Base-by-base conservation (phyloP, 1,284 basidiomycete genomes). In the Cutaneotrichosporon sp. region DNA sequence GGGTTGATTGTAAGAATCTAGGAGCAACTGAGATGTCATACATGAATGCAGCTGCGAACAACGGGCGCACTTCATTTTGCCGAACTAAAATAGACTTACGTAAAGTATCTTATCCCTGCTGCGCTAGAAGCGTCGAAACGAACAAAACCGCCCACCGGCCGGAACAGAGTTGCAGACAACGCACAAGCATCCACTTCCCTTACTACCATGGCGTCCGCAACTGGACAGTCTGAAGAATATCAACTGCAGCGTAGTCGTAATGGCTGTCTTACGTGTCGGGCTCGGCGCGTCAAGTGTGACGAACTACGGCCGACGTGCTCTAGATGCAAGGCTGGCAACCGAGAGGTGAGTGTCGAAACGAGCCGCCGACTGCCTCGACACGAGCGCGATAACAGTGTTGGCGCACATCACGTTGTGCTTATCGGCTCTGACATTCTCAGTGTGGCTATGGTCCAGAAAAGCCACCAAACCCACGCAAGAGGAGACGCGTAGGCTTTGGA, bases 231-330 rank as follows among this genome's bases (percentile, higher is more conserved):
- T 17, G 54, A 55, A 21, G 51, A 53, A 14, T 49, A 51, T 39
- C 54, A 55, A 35, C 49, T 54, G 2, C 58, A 56, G 47, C 54
- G 58, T 1, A 61, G 58, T 10, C 52, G 64, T 38, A 60, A 63
- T 47, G 68, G 68, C 5, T 71, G 69, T 50, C 52, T 71, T 26
- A 68, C 68, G 4, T 71, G 69, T 41, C 59, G 69, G n/a, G n/a
- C 52, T 10, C 56, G 70, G 1, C 67, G 69, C 39, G 67, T 73
- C 42, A 70, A 70, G 49, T 73, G 70, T 51, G 66, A 68, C 52
- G 69, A 73, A 47, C 38, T 45, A 13, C 45, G 61, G 39, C 70
- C 70, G 2, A 33, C 52, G 0, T 72, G 70, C 53, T 55, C 26
- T 1, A 37, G 55, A 1, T 60, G 58, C 49, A 49, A 49, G 21